phyloP scores from a whole-genome alignment of 257 asterid species.

The Fraxinus pennsylvanica region DNA sequence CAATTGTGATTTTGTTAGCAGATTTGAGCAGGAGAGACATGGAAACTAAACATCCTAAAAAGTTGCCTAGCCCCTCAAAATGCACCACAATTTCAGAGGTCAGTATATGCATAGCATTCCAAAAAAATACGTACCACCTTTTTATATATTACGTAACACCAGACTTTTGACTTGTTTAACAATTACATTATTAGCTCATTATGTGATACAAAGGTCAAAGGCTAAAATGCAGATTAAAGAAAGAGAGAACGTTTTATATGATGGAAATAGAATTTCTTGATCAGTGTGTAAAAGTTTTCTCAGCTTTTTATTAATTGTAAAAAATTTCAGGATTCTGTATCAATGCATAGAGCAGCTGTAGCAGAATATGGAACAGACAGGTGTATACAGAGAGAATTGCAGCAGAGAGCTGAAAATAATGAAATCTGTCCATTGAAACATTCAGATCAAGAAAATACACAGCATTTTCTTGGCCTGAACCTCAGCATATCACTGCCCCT shows the following conservation, averaged over 20 bases:
- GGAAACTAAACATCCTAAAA: conserved; percentile 39
- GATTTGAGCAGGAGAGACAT: conserved; percentile 38
- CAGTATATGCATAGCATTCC: neutral
- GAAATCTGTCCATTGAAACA: conserved; percentile 35
- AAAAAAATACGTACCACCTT: neutral
- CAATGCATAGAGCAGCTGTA: conserved; percentile 48
- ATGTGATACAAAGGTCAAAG: conserved; percentile 32
- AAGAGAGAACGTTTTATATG: conserved; percentile 32
- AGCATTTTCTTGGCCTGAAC: conserved; percentile 18
- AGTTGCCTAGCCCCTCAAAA: conserved; percentile 31
- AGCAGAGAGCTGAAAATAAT: conserved; percentile 28
- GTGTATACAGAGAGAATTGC: conserved; percentile 37
- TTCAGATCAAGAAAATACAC: conserved; percentile 31
- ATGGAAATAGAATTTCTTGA: conserved; percentile 58
- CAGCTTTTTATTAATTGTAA: conserved; percentile 30
- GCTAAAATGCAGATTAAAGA: conserved; percentile 15
- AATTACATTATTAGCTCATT: conserved; percentile 1
- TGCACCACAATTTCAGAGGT: conserved; percentile 47
- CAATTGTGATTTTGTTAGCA: conserved; percentile 29
- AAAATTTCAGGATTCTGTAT: conserved; percentile 48
- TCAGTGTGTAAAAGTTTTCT: conserved; percentile 32
- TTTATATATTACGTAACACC: neutral
- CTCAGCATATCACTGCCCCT: conserved; percentile 12
- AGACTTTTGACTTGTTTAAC: neutral
- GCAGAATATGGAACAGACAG: conserved; percentile 38